phyloP scores from a whole-genome alignment of 495 filamentous ascomycete genomes.

The Neurospora sp. region DNA sequence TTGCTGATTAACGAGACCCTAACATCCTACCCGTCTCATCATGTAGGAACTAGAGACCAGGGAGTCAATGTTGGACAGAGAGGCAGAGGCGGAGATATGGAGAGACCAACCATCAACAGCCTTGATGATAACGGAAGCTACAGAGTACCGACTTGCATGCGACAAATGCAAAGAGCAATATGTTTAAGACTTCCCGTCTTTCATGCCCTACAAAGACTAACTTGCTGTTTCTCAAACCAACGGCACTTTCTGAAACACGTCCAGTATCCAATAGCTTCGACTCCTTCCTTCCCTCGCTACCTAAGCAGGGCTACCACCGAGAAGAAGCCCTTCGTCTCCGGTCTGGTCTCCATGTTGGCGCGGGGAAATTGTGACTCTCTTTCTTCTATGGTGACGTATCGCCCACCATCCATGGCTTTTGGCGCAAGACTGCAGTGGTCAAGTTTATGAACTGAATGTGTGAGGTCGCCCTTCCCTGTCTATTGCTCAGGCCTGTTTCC shows the following conservation, averaged over 20 bases:
- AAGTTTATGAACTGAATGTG: neutral
- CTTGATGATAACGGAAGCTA: neutral
- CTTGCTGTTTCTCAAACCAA: neutral
- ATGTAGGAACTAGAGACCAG: neutral
- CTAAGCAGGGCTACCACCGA: neutral
- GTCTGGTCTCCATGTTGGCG: neutral
- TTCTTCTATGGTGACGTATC: neutral
- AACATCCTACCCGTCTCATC: neutral
- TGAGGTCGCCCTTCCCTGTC: neutral
- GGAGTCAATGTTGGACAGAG: neutral
- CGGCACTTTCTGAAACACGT: neutral
- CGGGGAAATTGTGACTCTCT: neutral
- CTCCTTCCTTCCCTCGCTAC: neutral
- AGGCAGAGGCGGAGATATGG: neutral
- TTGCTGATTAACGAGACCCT: neutral
- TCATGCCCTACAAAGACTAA: neutral
- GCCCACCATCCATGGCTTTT: neutral
- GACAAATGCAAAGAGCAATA: neutral
- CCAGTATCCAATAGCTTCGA: neutral
- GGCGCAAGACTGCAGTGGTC: neutral
- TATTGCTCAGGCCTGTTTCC: neutral
- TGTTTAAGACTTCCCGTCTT: neutral
- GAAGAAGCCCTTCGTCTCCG: neutral
- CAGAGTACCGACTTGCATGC: neutral
- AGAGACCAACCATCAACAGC: neutral